A percentile compares a stretch with the other conserved stretches of the same genome.
These are phyloP conservation scores for Penicillium sp. DNA, from an alignment of 2,329 filamentous ascomycete species.

Conservation along the genomic window DNA sequence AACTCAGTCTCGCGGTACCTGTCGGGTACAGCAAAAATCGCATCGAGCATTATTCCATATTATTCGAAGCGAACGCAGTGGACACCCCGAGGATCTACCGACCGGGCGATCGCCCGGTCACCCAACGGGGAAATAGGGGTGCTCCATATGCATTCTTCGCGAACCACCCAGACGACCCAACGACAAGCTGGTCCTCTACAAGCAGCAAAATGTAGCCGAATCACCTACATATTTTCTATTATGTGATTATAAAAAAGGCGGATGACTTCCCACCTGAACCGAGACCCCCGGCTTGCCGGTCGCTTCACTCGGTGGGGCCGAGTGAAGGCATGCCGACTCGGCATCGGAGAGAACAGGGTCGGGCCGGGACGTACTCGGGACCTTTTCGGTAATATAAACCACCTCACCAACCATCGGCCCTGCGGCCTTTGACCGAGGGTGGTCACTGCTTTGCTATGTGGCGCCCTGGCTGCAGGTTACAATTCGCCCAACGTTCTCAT, in stretches of 20 bases:
- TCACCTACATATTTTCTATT: neutral
- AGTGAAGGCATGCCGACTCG: slow-evolving; percentile 10
- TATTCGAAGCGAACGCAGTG: slow-evolving; percentile 1
- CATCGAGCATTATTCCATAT: slow-evolving; percentile 9
- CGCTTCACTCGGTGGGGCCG: slow-evolving; percentile 2
- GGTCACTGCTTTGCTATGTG: slow-evolving; percentile 3
- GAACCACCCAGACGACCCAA: neutral
- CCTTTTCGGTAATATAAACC: slow-evolving; percentile 17
- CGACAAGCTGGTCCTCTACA: neutral
- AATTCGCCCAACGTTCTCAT: slow-evolving; percentile 11
- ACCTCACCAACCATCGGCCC: neutral
- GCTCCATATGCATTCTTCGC: neutral
- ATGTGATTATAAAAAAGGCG: neutral
- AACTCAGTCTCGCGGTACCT: neutral
- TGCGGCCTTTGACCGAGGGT: slow-evolving; percentile 14
- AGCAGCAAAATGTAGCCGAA: neutral
- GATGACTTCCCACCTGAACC: neutral
- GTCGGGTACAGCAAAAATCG: neutral
- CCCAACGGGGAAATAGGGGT: slow-evolving; percentile 14
- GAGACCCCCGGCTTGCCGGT: slow-evolving; percentile 17
- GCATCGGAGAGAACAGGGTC: slow-evolving; percentile 14
- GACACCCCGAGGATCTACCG: slow-evolving; percentile 19
- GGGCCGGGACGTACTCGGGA: slow-evolving; percentile 17
- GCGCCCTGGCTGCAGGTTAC: slow-evolving; percentile 3
- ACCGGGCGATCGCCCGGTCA: slow-evolving; percentile 19